phyloP scores from a whole-genome alignment of 1,284 basidiomycete genomes.

The Cutaneotrichosporon daszewskae region DNA sequence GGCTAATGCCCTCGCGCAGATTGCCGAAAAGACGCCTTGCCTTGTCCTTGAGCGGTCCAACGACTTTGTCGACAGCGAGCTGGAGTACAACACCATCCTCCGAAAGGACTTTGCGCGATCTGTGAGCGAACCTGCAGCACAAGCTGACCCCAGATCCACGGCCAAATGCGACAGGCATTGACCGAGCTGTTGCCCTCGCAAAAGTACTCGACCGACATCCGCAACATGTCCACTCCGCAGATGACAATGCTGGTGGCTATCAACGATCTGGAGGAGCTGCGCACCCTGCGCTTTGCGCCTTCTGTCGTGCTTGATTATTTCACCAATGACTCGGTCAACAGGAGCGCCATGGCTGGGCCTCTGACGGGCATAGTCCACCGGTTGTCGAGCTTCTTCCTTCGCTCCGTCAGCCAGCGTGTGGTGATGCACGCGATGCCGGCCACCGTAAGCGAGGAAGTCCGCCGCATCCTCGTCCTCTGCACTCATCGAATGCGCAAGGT shows the following conservation, averaged over 20 bases:
- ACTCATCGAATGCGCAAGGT: slow-evolving; percentile 79
- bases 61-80: slow-evolving; percentile 79
- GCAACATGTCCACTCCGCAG: slow-evolving; percentile 72
- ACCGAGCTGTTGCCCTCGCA: slow-evolving; percentile 59
- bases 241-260: slow-evolving; percentile 81
- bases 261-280: slow-evolving; percentile 83
- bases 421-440: slow-evolving; percentile 71
- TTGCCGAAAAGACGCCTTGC: slow-evolving; percentile 81
- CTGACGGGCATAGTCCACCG: slow-evolving; percentile 85
- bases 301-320: slow-evolving; percentile 85
- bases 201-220: slow-evolving; percentile 66
- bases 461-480: slow-evolving; percentile 67
- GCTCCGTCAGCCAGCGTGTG: slow-evolving; percentile 65
- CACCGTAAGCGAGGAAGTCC: slow-evolving; percentile 69
- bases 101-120: slow-evolving; percentile 78
- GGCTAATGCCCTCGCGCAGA: slow-evolving; percentile 68
- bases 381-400: slow-evolving; percentile 57
- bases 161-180: slow-evolving; percentile 61
- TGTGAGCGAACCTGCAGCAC: slow-evolving; percentile 50
- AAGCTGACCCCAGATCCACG: slow-evolving; percentile 54
- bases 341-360: slow-evolving; percentile 56
- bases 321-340: slow-evolving; percentile 78
- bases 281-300: slow-evolving; percentile 71
- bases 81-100: slow-evolving; percentile 90
- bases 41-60: slow-evolving; percentile 75